phyloP scores from a whole-genome alignment of 2,329 filamentous ascomycete species.

The Fusarium duplospermum region DNA sequence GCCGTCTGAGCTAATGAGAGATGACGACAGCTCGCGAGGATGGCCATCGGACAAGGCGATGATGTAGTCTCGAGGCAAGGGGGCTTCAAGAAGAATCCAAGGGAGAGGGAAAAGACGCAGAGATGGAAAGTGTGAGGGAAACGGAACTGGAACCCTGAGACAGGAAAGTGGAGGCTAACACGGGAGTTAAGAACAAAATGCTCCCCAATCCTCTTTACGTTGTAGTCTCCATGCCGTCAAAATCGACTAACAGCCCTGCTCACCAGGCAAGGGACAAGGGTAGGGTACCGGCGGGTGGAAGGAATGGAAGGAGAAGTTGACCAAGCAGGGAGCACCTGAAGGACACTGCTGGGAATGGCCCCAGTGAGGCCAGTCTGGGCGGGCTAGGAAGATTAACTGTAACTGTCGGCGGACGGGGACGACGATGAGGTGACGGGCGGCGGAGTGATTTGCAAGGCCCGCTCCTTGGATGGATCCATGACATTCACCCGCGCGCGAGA shows the following conservation, averaged over 20 bases:
- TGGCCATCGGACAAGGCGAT: conserved; percentile 22
- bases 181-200: conserved; percentile 21
- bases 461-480: not conserved
- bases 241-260: conserved; percentile 36
- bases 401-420: not conserved
- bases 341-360: conserved; percentile 7
- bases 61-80: conserved; percentile 20
- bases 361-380: not conserved
- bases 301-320: conserved; percentile 13
- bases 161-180: conserved; percentile 25
- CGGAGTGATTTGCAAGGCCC: conserved; percentile 23
- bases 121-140: not conserved
- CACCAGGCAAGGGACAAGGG: conserved; percentile 17
- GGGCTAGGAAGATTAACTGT: not conserved
- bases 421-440: conserved; percentile 7
- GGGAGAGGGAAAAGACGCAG: conserved; percentile 8
- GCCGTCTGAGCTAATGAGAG: conserved; percentile 14
- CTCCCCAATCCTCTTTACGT: conserved; percentile 10
- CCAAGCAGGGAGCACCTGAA: conserved; percentile 11
- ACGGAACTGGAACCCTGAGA: conserved; percentile 16
- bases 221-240: conserved; percentile 25
- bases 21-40: conserved; percentile 6
- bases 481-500: not conserved
- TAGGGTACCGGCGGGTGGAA: conserved; percentile 5
- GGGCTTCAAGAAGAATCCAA: conserved; percentile 12